Conservation (phyloP, 192 early-diverging fungal species). For the Coemansia sp. region DNA sequence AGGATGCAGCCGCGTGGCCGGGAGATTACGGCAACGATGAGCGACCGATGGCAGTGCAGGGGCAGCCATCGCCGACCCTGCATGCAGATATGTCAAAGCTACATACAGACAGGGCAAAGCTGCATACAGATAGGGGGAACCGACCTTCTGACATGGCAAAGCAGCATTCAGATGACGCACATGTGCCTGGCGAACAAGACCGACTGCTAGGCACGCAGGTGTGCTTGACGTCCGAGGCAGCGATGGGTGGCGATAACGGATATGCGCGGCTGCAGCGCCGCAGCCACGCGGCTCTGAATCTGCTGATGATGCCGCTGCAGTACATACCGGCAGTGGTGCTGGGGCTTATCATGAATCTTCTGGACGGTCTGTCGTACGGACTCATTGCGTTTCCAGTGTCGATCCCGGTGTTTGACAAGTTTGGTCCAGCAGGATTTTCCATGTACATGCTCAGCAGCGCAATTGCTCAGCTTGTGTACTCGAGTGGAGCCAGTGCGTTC, state of each 20-base stretch:
- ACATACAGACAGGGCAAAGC: background rate
- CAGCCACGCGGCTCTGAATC: constrained; percentile 12
- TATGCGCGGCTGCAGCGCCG: constrained; percentile 30
- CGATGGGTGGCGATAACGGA: constrained; percentile 6
- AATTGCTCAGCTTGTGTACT: constrained; percentile 69
- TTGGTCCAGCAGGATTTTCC: constrained; percentile 86
- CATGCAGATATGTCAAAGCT: constrained; percentile 8
- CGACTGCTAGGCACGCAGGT: constrained; percentile 12
- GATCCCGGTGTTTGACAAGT: constrained; percentile 62
- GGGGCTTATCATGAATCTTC: constrained; percentile 84
- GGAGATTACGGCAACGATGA: constrained; percentile 14
- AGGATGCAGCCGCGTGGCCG: background rate
- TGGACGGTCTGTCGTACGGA: constrained; percentile 89
- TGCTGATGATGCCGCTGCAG: constrained; percentile 53
- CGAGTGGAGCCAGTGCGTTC: constrained; percentile 85
- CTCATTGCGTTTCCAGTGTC: constrained; percentile 89
- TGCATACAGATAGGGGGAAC: background rate
- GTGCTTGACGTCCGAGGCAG: constrained; percentile 1
- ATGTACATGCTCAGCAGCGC: constrained; percentile 89
- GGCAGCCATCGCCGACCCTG: constrained; percentile 12
- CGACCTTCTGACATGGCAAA: background rate
- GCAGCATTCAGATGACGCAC: constrained; percentile 4
- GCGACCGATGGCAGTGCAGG: background rate
- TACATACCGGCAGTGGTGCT: constrained; percentile 88
- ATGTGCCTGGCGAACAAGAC: constrained; percentile 12